Evolutionary conservation across 2,329 filamentous ascomycete species (phyloP).

Genomic region (Diaporthe ilicicola): DNA sequence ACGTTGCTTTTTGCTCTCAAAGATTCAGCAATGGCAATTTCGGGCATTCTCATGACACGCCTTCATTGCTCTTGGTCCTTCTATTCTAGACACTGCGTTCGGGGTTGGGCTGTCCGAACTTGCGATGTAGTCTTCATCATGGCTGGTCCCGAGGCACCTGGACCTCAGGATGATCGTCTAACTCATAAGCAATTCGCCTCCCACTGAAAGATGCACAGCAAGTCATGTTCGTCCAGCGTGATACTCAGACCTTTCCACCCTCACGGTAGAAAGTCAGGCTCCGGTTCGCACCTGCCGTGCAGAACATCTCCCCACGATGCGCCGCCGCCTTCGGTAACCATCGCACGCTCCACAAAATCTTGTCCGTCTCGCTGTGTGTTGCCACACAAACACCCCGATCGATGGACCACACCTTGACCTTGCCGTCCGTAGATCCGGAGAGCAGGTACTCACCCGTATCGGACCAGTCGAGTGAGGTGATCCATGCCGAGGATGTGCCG

Average conservation of each 20-base stretch:
- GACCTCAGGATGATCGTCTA: neutral
- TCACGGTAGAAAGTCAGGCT: conserved; percentile 86
- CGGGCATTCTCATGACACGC: neutral
- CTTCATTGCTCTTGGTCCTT: neutral
- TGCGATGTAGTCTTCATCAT: neutral
- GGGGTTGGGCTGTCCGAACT: neutral
- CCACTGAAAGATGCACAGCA: conserved; percentile 46
- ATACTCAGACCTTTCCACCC: conserved; percentile 53
- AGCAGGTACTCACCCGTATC: conserved; percentile 91
- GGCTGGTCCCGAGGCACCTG: no score
- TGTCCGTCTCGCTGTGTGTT: conserved; percentile 91
- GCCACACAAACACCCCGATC: conserved; percentile 86
- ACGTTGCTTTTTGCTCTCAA: neutral
- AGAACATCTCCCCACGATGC: conserved; percentile 74
- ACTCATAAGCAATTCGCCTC: neutral
- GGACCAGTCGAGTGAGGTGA: conserved; percentile 92
- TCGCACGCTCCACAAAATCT: conserved; percentile 82
- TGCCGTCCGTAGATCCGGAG: conserved; percentile 89
- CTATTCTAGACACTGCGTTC: neutral
- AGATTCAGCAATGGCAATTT: neutral
- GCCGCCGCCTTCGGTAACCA: conserved; percentile 79
- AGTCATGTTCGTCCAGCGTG: neutral
- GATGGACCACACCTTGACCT: conserved; percentile 95
- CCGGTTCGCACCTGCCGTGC: conserved; percentile 78
- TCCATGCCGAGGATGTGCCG: conserved; percentile 82